phyloP scores from a whole-genome alignment of 192 early-diverging fungal genomes.

The Umbelopsis sp. region DNA sequence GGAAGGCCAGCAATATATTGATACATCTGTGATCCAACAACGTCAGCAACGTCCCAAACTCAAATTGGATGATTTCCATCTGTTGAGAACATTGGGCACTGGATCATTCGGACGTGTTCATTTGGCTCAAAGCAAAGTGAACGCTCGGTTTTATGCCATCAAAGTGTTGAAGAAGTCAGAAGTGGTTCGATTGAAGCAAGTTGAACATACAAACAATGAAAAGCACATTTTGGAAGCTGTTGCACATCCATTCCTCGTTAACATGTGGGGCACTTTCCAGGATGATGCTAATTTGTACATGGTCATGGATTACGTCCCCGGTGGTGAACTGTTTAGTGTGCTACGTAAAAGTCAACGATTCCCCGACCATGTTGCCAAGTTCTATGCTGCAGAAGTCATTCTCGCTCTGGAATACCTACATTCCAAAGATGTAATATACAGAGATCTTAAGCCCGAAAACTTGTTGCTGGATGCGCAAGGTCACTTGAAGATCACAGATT shows the following conservation, averaged over 20 bases:
- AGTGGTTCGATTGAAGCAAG: constrained; percentile 95
- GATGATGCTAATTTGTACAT: constrained; percentile 93
- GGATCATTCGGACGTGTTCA: constrained; percentile 99
- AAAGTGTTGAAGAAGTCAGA: constrained; percentile 96
- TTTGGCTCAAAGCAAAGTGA: constrained; percentile 80
- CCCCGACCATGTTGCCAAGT: constrained; percentile 70
- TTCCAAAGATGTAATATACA: constrained; percentile 74
- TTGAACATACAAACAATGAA: constrained; percentile 99
- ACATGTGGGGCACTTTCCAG: constrained; percentile 91
- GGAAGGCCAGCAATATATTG: constrained; percentile 28
- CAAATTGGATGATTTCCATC: constrained; percentile 79
- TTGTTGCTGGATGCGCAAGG: constrained; percentile 75
- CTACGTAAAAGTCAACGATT: constrained; percentile 76
- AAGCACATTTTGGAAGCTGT: constrained; percentile 91
- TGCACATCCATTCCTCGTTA: constrained; percentile 89
- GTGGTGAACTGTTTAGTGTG: constrained; percentile 89
- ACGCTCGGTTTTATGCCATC: constrained; percentile 92
- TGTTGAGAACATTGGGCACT: constrained; percentile 93
- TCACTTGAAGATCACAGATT: constrained; percentile 85
- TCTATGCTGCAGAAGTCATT: constrained; percentile 77
- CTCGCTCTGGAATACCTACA: constrained; percentile 82
- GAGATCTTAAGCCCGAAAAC: constrained; percentile 85
- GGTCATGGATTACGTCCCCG: constrained; percentile 96
- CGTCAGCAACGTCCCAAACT: constrained; percentile 52
- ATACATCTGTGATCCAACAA: constrained; percentile 34